These are phyloP conservation scores for Aureobasidium musti DNA, from an alignment of 2,329 filamentous ascomycete species.

Conservation along the genomic window DNA sequence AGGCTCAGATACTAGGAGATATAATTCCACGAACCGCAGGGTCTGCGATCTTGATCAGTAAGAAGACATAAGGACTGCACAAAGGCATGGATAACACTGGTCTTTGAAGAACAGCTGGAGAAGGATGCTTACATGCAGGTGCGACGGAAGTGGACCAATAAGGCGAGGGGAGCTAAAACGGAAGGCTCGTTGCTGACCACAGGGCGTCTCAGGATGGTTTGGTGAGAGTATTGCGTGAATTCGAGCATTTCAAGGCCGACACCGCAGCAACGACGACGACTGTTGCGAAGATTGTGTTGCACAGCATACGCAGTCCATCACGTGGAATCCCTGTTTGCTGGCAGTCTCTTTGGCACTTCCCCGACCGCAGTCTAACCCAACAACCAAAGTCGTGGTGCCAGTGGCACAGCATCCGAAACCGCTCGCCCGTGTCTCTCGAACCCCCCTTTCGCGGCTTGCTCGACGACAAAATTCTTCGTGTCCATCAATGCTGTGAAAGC, in stretches of 20 bases:
- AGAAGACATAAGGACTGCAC: background rate
- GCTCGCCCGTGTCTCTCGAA: slow-evolving; percentile 15
- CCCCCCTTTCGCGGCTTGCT: slow-evolving; percentile 3
- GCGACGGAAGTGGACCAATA: background rate
- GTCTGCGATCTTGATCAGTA: background rate
- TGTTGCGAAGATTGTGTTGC: slow-evolving; percentile 1
- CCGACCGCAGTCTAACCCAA: slow-evolving; percentile 10
- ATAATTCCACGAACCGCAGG: no score
- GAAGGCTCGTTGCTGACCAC: slow-evolving; percentile 23
- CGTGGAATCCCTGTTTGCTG: slow-evolving; percentile 26
- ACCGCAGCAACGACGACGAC: background rate
- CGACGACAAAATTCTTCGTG: slow-evolving; percentile 19
- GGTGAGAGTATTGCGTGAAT: slow-evolving; percentile 7
- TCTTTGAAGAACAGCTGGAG: background rate
- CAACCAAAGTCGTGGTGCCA: background rate
- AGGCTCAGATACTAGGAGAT: background rate
- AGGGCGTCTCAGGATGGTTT: background rate
- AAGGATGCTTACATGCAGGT: background rate
- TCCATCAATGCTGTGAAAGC: background rate
- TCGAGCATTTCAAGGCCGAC: background rate
- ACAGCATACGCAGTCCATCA: slow-evolving; percentile 17
- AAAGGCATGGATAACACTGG: background rate
- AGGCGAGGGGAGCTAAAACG: background rate
- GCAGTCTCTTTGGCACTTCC: slow-evolving; percentile 14
- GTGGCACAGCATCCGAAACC: slow-evolving; percentile 25